phyloP scores from a whole-genome alignment of 1,139 yeast genomes.

The Saccharomyces hybrid region DNA sequence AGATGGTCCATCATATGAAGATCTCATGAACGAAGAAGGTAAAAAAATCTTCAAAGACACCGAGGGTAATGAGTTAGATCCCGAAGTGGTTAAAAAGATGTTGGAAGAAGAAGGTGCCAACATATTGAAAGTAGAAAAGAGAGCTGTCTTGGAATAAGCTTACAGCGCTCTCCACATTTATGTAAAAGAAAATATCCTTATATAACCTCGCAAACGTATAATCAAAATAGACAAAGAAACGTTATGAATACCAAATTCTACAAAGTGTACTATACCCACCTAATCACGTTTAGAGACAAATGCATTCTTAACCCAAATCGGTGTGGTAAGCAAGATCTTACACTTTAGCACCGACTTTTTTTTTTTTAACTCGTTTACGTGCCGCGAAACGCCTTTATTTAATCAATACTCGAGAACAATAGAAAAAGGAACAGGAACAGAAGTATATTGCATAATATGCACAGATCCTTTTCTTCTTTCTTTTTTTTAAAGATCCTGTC shows the following conservation, averaged over 20 bases:
- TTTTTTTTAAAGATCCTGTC: neutral
- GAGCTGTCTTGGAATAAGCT: conserved; percentile 4
- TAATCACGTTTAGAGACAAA: neutral
- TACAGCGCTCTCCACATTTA: neutral
- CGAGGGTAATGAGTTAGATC: conserved; percentile 22
- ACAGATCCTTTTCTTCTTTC: neutral
- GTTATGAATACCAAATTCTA: neutral
- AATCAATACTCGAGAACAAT: neutral
- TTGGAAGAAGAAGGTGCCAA: conserved; percentile 22
- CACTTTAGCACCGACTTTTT: neutral
- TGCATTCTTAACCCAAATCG: neutral
- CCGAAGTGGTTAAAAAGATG: conserved; percentile 20
- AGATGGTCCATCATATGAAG: conserved; percentile 7
- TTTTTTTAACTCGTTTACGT: neutral
- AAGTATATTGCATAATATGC: neutral
- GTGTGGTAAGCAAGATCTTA: neutral
- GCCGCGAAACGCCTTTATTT: neutral
- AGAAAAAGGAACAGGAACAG: neutral
- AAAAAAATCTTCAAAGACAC: conserved; percentile 25
- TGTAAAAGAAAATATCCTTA: neutral
- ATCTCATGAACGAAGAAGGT: conserved; percentile 18
- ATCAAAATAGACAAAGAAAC: neutral
- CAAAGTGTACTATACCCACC: neutral
- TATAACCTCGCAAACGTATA: neutral
- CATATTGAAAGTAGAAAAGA: conserved; percentile 18